phyloP scores from a whole-genome alignment of 148 eudicot species.

The Spergularia bocconei region DNA sequence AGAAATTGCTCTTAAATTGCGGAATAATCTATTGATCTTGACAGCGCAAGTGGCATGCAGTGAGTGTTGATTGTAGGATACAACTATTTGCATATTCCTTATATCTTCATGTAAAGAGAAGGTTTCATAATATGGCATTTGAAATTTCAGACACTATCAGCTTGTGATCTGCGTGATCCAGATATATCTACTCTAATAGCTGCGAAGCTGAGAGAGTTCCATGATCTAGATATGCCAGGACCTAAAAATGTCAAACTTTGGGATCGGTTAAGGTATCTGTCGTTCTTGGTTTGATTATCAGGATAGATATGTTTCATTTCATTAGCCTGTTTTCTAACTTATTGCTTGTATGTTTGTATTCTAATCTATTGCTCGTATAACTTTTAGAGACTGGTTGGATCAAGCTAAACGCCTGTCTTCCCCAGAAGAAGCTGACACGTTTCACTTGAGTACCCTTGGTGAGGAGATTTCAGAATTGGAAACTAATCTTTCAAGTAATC shows the following conservation, averaged over 20 bases:
- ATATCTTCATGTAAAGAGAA: neutral
- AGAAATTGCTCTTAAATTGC: no score
- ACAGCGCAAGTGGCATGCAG: no score
- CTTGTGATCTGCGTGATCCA: conserved; percentile 73
- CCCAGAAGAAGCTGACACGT: conserved; percentile 54
- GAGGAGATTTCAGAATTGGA: conserved; percentile 64
- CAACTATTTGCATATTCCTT: neutral
- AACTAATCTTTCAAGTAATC: conserved; percentile 43
- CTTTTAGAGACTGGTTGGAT: conserved; percentile 59
- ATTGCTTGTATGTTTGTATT: neutral
- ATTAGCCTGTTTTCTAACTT: neutral
- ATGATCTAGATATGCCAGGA: conserved; percentile 86
- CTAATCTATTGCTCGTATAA: conserved; percentile 12
- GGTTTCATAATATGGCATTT: conserved; percentile 10
- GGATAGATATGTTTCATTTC: conserved; percentile 3
- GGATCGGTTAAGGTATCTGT: conserved; percentile 67
- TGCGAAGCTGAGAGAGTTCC: conserved; percentile 80
- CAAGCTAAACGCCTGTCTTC: conserved; percentile 51
- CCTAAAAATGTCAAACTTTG: conserved; percentile 55
- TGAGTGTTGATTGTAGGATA: neutral
- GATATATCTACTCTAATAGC: conserved; percentile 81
- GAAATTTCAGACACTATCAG: conserved; percentile 68
- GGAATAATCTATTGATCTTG: no score
- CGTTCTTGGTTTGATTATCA: neutral
- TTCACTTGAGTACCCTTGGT: conserved; percentile 49